These are phyloP conservation scores for Colletotrichum noveboracense DNA, from an alignment of 2,329 filamentous ascomycete genomes.

Conservation along the genomic window DNA sequence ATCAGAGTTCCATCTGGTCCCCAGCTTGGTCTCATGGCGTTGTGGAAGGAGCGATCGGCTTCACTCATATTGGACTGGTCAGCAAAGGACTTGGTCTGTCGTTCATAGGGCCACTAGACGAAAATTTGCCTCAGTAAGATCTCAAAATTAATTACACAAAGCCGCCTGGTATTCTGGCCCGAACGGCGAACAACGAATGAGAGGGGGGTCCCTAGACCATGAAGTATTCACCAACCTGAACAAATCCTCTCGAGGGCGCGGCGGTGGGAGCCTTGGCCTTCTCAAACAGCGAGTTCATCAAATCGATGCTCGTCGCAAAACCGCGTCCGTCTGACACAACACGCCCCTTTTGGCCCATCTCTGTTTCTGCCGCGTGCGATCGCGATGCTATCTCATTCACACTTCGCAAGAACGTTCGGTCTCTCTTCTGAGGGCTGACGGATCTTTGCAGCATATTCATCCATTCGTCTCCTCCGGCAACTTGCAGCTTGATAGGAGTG, in stretches of 20 bases:
- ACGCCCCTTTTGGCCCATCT: constrained; percentile 31
- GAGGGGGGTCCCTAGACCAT: constrained; percentile 24
- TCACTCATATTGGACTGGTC: constrained; percentile 66
- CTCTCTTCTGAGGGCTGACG: constrained; percentile 91
- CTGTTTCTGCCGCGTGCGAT: constrained; percentile 45
- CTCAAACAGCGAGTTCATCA: constrained; percentile 94
- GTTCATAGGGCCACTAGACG: constrained; percentile 83
- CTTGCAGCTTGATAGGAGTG: constrained; percentile 64
- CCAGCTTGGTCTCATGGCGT: constrained; percentile 81
- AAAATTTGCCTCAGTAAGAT: constrained; percentile 43
- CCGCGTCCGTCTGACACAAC: constrained; percentile 59
- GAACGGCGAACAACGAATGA: neutral
- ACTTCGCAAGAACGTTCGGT: constrained; percentile 74
- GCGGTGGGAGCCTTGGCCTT: constrained; percentile 65
- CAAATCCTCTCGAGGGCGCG: constrained; percentile 70
- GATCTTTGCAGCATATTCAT: constrained; percentile 92
- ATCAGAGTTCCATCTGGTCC: constrained; percentile 76
- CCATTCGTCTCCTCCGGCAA: constrained; percentile 83
- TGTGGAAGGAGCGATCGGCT: constrained; percentile 71
- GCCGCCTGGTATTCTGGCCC: neutral
- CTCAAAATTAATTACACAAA: constrained; percentile 36
- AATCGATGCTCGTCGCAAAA: constrained; percentile 88
- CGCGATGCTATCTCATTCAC: constrained; percentile 53
- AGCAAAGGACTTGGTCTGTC: constrained; percentile 73
- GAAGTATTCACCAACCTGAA: constrained; percentile 79